phyloP scores from a whole-genome alignment of 768 basidiomycete genomes.

The Phlebiopsis flavidoalba region DNA sequence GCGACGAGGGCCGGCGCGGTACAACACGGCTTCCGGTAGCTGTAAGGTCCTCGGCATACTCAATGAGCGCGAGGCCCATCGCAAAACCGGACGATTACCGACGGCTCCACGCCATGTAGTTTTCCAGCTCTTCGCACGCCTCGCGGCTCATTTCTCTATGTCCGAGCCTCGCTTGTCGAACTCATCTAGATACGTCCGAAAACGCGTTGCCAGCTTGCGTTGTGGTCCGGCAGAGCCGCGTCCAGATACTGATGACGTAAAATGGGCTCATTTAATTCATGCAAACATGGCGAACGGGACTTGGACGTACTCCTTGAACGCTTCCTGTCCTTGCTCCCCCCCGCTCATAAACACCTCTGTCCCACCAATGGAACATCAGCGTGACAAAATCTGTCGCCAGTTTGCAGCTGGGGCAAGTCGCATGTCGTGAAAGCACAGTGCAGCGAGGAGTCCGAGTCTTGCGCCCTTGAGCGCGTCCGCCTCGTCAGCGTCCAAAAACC shows the following conservation, averaged over 20 bases:
- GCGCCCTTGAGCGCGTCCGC: slow-evolving; percentile 18
- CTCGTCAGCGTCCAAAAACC: slow-evolving; percentile 15
- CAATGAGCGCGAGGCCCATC: slow-evolving; percentile 48
- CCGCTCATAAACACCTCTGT: neutral
- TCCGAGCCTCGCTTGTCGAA: slow-evolving; percentile 29
- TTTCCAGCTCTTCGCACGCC: neutral
- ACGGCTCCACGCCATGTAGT: slow-evolving; percentile 22
- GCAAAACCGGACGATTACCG: slow-evolving; percentile 45
- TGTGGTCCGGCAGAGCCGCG: slow-evolving; percentile 32
- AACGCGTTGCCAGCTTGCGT: slow-evolving; percentile 37
- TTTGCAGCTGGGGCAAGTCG: slow-evolving; percentile 50
- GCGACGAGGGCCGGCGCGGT: slow-evolving; percentile 12
- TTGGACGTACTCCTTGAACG: slow-evolving; percentile 35
- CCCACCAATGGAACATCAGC: slow-evolving; percentile 26
- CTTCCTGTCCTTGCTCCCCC: neutral
- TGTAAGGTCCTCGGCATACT: slow-evolving; percentile 43
- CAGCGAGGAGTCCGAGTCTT: slow-evolving; percentile 48
- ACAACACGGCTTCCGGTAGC: slow-evolving; percentile 27
- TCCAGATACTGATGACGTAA: slow-evolving; percentile 30
- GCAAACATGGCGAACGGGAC: neutral
- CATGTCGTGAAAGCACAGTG: slow-evolving; percentile 56
- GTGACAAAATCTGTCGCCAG: slow-evolving; percentile 47
- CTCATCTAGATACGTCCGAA: slow-evolving; percentile 30
- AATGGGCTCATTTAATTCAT: neutral
- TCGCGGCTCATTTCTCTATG: slow-evolving; percentile 19